A percentile compares a stretch with the other conserved stretches of the same genome.
Evolutionary conservation across 1,284 basidiomycete species (phyloP).

Genomic region (Trichosporon sp.): DNA sequence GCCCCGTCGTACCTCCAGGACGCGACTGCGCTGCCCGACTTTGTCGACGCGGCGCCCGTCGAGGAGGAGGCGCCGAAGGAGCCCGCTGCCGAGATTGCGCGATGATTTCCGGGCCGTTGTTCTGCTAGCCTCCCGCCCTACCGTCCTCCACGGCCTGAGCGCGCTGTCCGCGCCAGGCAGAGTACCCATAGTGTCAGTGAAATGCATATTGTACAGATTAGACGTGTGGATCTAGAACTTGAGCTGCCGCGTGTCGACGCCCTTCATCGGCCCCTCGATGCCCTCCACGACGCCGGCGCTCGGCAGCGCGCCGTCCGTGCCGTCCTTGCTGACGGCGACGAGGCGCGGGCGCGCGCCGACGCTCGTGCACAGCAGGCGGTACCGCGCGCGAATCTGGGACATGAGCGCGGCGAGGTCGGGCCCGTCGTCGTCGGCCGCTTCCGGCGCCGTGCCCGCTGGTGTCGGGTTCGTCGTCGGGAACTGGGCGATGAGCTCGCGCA

Average conservation of each 20-base stretch:
- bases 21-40: slow-evolving; percentile 79
- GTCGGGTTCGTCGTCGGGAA: slow-evolving; percentile 74
- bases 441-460: slow-evolving; percentile 14
- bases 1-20: slow-evolving; percentile 79
- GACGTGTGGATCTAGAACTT: slow-evolving; percentile 25
- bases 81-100: slow-evolving; percentile 29
- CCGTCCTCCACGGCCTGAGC: background rate
- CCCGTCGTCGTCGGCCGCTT: slow-evolving; percentile 1
- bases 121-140: background rate
- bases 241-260: slow-evolving; percentile 45
- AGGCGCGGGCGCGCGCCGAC: slow-evolving; percentile 66
- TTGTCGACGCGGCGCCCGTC: slow-evolving; percentile 74
- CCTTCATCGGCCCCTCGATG: slow-evolving; percentile 47
- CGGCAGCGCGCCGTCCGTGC: slow-evolving; percentile 5
- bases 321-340: slow-evolving; percentile 26
- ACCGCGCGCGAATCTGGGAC: slow-evolving; percentile 78
- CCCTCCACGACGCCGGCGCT: slow-evolving; percentile 30
- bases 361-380: slow-evolving; percentile 76
- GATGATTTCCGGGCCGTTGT: slow-evolving; percentile 6
- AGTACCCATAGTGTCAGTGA: background rate
- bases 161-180: background rate
- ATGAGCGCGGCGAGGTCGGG: slow-evolving; percentile 64
- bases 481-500: slow-evolving; percentile 65
- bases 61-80: slow-evolving; percentile 31
- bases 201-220: slow-evolving; percentile 1